A percentile compares a stretch with the other conserved stretches of the same genome.
phyloP scores from a whole-genome alignment of 2,329 filamentous ascomycete genomes.

The Fusarium sp. region DNA sequence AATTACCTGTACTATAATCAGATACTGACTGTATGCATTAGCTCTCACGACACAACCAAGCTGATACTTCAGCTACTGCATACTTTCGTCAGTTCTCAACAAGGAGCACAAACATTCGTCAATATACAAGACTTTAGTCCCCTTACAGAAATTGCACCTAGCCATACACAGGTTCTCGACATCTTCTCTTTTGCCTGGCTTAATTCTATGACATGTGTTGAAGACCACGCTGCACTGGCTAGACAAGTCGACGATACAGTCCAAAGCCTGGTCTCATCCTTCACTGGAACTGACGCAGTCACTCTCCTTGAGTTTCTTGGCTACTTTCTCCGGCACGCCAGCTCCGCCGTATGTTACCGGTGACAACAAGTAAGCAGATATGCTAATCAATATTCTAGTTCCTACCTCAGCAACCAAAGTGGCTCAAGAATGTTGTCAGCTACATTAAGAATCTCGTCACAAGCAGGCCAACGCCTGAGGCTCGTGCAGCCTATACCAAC shows the following conservation, averaged over 20 bases:
- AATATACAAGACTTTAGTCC: conserved; percentile 64
- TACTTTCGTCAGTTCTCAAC: conserved; percentile 63
- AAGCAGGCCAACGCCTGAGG: conserved; percentile 65
- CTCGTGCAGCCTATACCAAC: conserved; percentile 69
- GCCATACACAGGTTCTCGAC: conserved; percentile 65
- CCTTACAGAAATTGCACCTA: conserved; percentile 67
- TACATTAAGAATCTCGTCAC: conserved; percentile 66
- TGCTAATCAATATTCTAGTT: conserved; percentile 53
- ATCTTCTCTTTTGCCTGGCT: conserved; percentile 69
- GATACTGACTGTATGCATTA: conserved; percentile 44
- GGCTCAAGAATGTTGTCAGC: conserved; percentile 61
- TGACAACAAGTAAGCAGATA: neutral
- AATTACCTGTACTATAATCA: neutral
- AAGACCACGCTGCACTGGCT: conserved; percentile 50
- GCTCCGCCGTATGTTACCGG: conserved; percentile 57
- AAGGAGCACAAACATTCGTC: conserved; percentile 63
- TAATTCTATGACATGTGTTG: conserved; percentile 55
- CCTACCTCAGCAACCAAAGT: conserved; percentile 62
- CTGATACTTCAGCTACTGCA: conserved; percentile 69
- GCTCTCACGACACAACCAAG: conserved; percentile 63
- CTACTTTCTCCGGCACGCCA: conserved; percentile 62
- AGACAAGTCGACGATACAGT: conserved; percentile 62
- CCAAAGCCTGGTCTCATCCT: conserved; percentile 62
- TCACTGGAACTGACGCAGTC: conserved; percentile 69
- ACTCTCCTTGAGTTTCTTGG: conserved; percentile 70